phyloP scores from a whole-genome alignment of 768 basidiomycete genomes.

The Pholiota microspora region DNA sequence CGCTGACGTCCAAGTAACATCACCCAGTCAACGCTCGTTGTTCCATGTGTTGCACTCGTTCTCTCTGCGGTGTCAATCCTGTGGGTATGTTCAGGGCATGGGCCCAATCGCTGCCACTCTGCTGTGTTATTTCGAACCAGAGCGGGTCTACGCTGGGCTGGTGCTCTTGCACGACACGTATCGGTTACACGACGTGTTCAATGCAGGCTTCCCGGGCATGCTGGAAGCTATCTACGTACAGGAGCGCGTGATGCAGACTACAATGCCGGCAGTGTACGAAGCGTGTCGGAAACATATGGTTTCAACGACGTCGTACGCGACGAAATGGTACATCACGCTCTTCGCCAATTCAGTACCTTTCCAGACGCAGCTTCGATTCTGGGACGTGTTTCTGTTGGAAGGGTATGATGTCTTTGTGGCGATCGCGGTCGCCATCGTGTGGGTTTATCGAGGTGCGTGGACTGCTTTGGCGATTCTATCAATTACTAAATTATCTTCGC shows the following conservation, averaged over 20 bases:
- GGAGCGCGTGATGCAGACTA: conserved; percentile 80
- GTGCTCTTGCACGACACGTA: conserved; percentile 90
- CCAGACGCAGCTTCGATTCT: conserved; percentile 89
- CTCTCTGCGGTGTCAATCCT: conserved; percentile 77
- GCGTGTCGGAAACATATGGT: conserved; percentile 89
- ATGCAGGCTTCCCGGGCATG: conserved; percentile 93
- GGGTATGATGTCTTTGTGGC: conserved; percentile 88
- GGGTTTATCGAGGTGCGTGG: conserved; percentile 80
- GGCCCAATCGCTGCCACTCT: conserved; percentile 95
- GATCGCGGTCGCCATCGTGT: conserved; percentile 84
- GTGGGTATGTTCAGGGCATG: conserved; percentile 99
- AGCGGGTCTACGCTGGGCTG: conserved; percentile 80
- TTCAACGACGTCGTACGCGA: conserved; percentile 92
- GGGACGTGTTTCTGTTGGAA: conserved; percentile 92
- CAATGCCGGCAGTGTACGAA: conserved; percentile 87
- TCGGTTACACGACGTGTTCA: conserved; percentile 84
- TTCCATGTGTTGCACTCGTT: conserved; percentile 95
- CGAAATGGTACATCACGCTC: conserved; percentile 99
- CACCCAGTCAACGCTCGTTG: conserved; percentile 80
- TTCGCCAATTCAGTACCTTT: conserved; percentile 96
- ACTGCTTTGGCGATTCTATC: neutral
- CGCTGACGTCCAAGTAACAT: neutral
- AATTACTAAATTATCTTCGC: neutral
- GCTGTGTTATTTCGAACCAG: conserved; percentile 90
- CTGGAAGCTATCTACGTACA: conserved; percentile 96